Evolutionary conservation across 129 eudicot species (phyloP).

Genomic region (Centaurea solstitialis): DNA sequence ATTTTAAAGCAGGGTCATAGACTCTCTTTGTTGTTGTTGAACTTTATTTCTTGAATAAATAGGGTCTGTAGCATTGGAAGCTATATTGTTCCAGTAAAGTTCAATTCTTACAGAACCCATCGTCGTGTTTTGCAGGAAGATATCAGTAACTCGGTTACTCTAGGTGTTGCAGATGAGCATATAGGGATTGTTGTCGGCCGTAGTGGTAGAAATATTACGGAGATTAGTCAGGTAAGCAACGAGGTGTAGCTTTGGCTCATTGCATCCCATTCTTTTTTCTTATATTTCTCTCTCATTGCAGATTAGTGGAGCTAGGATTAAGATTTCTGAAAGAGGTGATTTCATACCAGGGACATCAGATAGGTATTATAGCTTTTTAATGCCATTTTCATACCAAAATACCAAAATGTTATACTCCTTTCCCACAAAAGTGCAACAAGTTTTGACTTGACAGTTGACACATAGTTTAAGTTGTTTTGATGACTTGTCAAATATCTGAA

Average conservation of each 20-base stretch:
- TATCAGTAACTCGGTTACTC: constrained; percentile 61
- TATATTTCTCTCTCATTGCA: constrained; percentile 32
- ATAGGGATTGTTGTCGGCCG: constrained; percentile 89
- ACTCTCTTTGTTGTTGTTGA: background rate
- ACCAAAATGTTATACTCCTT: background rate
- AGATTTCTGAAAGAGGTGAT: constrained; percentile 94
- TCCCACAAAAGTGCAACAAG: background rate
- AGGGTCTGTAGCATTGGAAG: background rate
- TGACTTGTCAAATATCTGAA: background rate
- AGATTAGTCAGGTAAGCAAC: constrained; percentile 72
- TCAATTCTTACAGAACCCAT: background rate
- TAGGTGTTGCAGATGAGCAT: constrained; percentile 95
- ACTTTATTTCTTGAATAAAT: background rate
- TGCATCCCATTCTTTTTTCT: background rate
- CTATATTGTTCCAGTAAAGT: background rate
- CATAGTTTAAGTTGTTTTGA: background rate
- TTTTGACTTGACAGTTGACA: background rate
- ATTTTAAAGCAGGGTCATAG: background rate
- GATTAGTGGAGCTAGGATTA: constrained; percentile 90
- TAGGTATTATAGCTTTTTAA: constrained; percentile 46
- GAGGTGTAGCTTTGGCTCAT: constrained; percentile 7
- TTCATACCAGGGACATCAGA: constrained; percentile 88
- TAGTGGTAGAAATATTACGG: constrained; percentile 82
- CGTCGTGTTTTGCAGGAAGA: constrained; percentile 65
- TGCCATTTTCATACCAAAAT: constrained; percentile 1